Evolutionary conservation across 2,329 filamentous ascomycete genomes (phyloP).

Genomic region (Lachnellula arida): DNA sequence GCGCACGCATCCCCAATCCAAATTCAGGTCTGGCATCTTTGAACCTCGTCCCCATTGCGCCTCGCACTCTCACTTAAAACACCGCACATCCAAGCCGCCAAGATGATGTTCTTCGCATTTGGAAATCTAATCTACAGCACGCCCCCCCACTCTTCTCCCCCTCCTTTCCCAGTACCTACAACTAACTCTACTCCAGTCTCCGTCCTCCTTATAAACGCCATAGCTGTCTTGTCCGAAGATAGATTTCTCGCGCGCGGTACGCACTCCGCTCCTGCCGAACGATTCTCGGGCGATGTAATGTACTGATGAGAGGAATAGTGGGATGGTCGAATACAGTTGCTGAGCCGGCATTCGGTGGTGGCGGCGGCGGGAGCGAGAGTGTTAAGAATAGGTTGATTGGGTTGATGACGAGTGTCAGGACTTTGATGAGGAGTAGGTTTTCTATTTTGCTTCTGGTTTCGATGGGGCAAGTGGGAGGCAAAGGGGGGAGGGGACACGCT

Average conservation of each 20-base stretch:
- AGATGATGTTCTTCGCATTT: slow-evolving; percentile 66
- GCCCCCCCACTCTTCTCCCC: slow-evolving; percentile 3
- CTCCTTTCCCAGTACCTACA: not conserved
- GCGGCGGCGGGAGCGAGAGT: slow-evolving; percentile 61
- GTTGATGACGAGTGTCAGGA: slow-evolving; percentile 84
- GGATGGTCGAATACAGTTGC: slow-evolving; percentile 67
- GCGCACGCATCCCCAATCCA: slow-evolving; percentile 8
- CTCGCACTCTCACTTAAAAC: not conserved
- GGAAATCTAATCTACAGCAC: slow-evolving; percentile 70
- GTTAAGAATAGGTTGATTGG: slow-evolving; percentile 85
- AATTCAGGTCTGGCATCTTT: slow-evolving; percentile 14
- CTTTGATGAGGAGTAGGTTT: slow-evolving; percentile 82
- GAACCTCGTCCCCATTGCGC: slow-evolving; percentile 1
- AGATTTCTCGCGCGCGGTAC: slow-evolving; percentile 78
- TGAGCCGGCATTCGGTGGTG: slow-evolving; percentile 74
- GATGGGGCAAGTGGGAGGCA: not conserved
- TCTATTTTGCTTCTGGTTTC: not conserved
- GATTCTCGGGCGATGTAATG: not conserved
- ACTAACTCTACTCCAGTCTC: slow-evolving; percentile 49
- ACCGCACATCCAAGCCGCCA: slow-evolving; percentile 27
- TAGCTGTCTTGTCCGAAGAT: slow-evolving; percentile 91
- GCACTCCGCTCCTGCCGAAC: slow-evolving; percentile 23
- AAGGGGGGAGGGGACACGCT: not conserved
- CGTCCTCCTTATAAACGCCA: slow-evolving; percentile 86
- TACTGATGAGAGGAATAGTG: slow-evolving; percentile 47